phyloP scores from a whole-genome alignment of 2,329 filamentous ascomycete genomes.

The Penicillium aurantiogriseum region DNA sequence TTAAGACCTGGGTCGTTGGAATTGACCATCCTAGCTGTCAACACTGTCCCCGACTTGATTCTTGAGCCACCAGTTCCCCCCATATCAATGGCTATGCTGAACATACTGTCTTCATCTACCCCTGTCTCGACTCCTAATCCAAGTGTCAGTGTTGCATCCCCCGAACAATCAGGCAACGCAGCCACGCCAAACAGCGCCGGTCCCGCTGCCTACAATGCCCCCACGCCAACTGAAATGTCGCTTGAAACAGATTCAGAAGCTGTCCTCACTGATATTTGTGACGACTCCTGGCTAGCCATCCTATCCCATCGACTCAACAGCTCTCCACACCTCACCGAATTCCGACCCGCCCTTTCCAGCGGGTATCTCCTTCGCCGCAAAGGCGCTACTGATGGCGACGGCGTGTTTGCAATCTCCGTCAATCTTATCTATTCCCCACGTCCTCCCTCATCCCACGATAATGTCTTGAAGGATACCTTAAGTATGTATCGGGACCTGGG shows the following conservation, averaged over 20 bases:
- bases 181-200: constrained; percentile 36
- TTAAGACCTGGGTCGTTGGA: constrained; percentile 34
- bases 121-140: constrained; percentile 42
- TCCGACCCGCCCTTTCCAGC: constrained; percentile 45
- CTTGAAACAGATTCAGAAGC: constrained; percentile 54
- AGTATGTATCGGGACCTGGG: constrained; percentile 47
- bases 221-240: constrained; percentile 35
- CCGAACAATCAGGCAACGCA: constrained; percentile 44
- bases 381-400: constrained; percentile 43
- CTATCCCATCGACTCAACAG: constrained; percentile 51
- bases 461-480: constrained; percentile 43
- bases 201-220: constrained; percentile 38
- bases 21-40: constrained; percentile 37
- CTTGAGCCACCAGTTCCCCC: constrained; percentile 35
- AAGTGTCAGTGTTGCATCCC: constrained; percentile 37
- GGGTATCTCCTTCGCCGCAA: constrained; percentile 49
- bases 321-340: constrained; percentile 42
- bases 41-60: constrained; percentile 35
- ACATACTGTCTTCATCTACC: constrained; percentile 35
- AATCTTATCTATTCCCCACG: constrained; percentile 42
- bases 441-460: constrained; percentile 32
- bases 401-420: constrained; percentile 41
- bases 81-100: constrained; percentile 35
- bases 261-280: constrained; percentile 56
- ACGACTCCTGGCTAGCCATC: constrained; percentile 60